Base-by-base conservation (phyloP, 2,329 filamentous ascomycete species). In the Ophiostoma australiae region DNA sequence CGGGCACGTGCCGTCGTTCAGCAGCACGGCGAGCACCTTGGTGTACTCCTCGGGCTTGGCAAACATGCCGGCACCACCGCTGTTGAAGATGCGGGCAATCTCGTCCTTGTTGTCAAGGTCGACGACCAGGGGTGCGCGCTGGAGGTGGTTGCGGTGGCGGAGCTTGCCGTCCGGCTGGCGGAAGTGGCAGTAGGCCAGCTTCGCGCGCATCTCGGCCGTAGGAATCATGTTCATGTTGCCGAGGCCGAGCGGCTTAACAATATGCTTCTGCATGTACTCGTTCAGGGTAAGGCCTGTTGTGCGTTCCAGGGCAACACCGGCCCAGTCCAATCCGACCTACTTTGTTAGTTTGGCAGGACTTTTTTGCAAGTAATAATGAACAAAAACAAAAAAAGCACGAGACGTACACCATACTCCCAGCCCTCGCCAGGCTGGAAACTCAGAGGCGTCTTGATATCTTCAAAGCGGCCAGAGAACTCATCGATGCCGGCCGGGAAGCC, bases 1-100 rank as follows among this genome's bases (percentile, higher is more conserved):
- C 0, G 88, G 84, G n/a, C 82, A 86, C 0, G 79, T 84, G 70
- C 89, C 89, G 73, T 88, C 80, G 75, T 90, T 90, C 63, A 90
- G 79, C 1, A 91, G 78, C 0, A 82, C 81, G 0, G 86, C 83
- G 13, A 91, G 82, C 70, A 90, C 83, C 73, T 86, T 83, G 20
- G 76, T 77, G 72, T 82, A 83, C 74, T 84, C 82, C 13, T 71
- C 72, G 1, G 81, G 79, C 27, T 80, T 83, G 3, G 79, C 79
- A 73, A 79, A 83, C 27, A 83, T 74, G 3, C 83, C 83, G 0
- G 80, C 79, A 4, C 83, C 83, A 17, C 82, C 83, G 72, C 80
- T 80, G 71, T 82, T 80, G 3, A 82, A 72, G 17, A 74, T 7
- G 20, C 7, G 58, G 7, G 27, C 39, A 3, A 72, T 31, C 10